Evolutionary conservation across 164 flowering plant genomes (phyloP), one percentile per base, ranked within the genome.

Genomic region (Vitis labrusca): DNA sequence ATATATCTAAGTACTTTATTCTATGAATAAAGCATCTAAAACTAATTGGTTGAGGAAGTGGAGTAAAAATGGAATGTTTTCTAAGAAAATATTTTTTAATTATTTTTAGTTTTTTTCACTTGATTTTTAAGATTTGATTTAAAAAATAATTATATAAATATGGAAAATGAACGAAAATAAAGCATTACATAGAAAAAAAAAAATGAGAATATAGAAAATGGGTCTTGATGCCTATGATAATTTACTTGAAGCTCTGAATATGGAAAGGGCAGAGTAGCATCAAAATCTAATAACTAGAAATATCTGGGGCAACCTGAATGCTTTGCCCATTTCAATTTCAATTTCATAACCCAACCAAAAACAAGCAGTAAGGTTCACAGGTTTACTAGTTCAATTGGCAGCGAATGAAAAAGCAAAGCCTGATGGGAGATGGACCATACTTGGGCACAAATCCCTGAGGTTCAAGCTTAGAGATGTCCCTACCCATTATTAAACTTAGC

Each of bases 401-500:
- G 27, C 27, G 27, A 59, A 59, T 10, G 37, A 23, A 17, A 60
- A 11, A 7, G 13, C 44, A 10, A 60, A 32, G 3, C 63, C 19
- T 10, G 13, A 55, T n/a, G 7, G 60, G 27, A 17, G 47, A 30
- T 29, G 63, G 32, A 15, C 50, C 10, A 32, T 15, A 14, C 7
- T 61, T 14, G 5, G 47, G 1, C 64, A 37, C 44, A 37, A 27
- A 64, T 23, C 23, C 44, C 37, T 13, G 23, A 53, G 5, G 9
- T 32, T 14, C 29, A 29, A 52, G 59, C 68, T 30, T 4, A 27
- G 16, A 14, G 12, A 2, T 52, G 12, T 29, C 15, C 10, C 19
- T 23, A 6, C 60, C 47, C 55, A 15, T 70, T 63, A 70, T 70
- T 55, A 23, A 49, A 44, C 44, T 30, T 5, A 32, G 5, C 52